Conservation (phyloP, 208 protist genomes). For the Trypanosoma cruzi region DNA sequence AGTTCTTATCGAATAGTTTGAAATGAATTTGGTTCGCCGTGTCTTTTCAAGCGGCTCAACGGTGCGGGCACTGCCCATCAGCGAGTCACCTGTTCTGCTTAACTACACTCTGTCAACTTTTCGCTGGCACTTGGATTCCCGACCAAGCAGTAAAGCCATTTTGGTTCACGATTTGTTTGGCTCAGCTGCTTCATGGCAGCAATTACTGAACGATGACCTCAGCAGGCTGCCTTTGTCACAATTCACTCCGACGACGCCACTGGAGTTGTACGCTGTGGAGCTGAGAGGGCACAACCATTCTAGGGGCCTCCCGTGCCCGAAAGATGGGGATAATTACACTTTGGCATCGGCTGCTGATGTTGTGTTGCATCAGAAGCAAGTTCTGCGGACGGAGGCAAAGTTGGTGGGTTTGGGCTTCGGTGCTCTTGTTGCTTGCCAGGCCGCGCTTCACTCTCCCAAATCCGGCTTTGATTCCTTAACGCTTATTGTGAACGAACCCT, state of each 20-base stretch:
- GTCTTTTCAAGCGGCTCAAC: constrained; percentile 13
- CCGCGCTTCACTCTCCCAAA: constrained; percentile 59
- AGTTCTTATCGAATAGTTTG: not conserved
- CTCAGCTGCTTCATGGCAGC: constrained; percentile 57
- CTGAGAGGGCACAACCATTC: constrained; percentile 80
- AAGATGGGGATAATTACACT: constrained; percentile 28
- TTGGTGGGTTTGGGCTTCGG: constrained; percentile 76
- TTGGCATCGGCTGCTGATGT: constrained; percentile 64
- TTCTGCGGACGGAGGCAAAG: constrained; percentile 44
- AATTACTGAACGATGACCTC: constrained; percentile 50
- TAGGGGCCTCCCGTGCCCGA: constrained; percentile 20
- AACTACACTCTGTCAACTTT: constrained; percentile 66
- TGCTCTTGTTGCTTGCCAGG: constrained; percentile 60
- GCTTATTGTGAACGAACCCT: constrained; percentile 58
- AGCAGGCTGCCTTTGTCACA: constrained; percentile 44
- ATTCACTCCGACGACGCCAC: constrained; percentile 50
- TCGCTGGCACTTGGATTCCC: constrained; percentile 83
- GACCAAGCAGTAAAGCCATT: constrained; percentile 60
- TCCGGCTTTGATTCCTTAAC: constrained; percentile 50
- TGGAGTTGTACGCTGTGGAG: constrained; percentile 83
- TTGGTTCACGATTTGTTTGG: constrained; percentile 79
- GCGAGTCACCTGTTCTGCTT: constrained; percentile 32
- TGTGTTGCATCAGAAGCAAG: constrained; percentile 46
- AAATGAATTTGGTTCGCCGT: constrained; percentile 30
- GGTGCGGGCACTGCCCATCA: constrained; percentile 6